Evolutionary conservation across 257 asterid species (phyloP).

Genomic region (Apocynum venetum): DNA sequence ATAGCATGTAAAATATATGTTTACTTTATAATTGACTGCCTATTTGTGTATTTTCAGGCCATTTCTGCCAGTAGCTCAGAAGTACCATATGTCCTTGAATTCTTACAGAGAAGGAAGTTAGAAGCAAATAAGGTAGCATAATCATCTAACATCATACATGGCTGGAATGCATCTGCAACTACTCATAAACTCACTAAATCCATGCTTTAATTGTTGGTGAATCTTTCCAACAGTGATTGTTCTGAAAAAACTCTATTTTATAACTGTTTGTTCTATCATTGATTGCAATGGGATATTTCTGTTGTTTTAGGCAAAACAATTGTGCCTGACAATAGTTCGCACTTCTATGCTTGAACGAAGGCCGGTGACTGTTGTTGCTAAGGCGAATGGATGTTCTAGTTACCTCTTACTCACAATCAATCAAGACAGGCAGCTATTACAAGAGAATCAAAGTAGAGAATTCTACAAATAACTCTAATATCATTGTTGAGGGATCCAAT

Average conservation of each 20-base stretch:
- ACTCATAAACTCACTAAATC: background rate
- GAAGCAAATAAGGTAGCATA: slow-evolving; percentile 79
- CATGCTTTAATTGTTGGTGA: background rate
- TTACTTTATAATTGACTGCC: slow-evolving; percentile 22
- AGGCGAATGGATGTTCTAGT: slow-evolving; percentile 57
- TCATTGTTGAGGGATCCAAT: slow-evolving; percentile 32
- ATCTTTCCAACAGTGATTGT: background rate
- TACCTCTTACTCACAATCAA: slow-evolving; percentile 48
- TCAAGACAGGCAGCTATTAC: slow-evolving; percentile 68
- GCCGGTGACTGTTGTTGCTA: slow-evolving; percentile 63
- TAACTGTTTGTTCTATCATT: background rate
- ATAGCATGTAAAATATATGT: slow-evolving; percentile 18
- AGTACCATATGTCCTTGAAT: slow-evolving; percentile 65
- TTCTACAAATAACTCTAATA: slow-evolving; percentile 32
- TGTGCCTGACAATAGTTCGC: slow-evolving; percentile 60
- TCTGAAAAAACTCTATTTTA: background rate
- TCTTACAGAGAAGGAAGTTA: slow-evolving; percentile 82
- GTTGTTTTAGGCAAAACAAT: slow-evolving; percentile 72
- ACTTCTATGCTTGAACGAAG: slow-evolving; percentile 77
- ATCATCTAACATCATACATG: background rate
- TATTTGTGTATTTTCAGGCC: slow-evolving; percentile 50
- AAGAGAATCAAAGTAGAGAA: slow-evolving; percentile 47
- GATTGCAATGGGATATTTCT: background rate
- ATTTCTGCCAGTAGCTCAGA: slow-evolving; percentile 93
- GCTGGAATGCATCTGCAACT: background rate